Evolutionary conservation across 2,329 filamentous ascomycete species (phyloP), one percentile per base, ranked within the genome.

Genomic region (Talaromyces sp.): DNA sequence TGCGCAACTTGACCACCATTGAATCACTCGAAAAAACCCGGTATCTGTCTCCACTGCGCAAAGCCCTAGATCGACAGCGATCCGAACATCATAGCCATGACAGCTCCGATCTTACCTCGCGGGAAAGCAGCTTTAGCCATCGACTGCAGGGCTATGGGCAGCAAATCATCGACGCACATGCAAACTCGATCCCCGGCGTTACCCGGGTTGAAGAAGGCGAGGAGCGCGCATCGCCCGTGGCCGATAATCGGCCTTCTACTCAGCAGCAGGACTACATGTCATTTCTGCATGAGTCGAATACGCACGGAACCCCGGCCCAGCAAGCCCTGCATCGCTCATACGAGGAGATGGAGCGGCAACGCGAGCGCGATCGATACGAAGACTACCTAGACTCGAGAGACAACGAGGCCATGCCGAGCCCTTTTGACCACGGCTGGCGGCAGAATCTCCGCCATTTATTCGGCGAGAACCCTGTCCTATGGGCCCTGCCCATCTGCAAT

Each of bases 21-120:
- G 95, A 99, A 75, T 96, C 90, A 69, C 80, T 99, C 63, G 95
- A 99, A 76, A 97, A 95, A 81, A 98, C 93, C 1, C 85, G 95
- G 60, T 99, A 99, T 76, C 84, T 96, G 8, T 92, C 90, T 10
- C 91, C 92, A 0, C 74, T 96, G 63, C 85, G 89, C 61, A 87
- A 86, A 71, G 84, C 84, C 55, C 84, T 93, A 71, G 87, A 90
- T 71, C 80, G 85, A 64, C 84, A 88, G 60, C 84, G 86, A 66
- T 76, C 79, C 64, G 81, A 84, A 54, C 51, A 57, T 30, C 57
- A 42, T 25, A 9, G 44, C 27, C 52, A 59, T 19, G 36, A 55
- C 28, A 81, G 84, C 64, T 39, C 42, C 57, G 66, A 19, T 60
- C 59, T 44, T 8, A 61, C 64, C 27, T 61, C 65, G 19, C 63